Evolutionary conservation across 805 yeast species (phyloP), one percentile per base, ranked within the genome.

Genomic region (Yamadazyma kitorensis): DNA sequence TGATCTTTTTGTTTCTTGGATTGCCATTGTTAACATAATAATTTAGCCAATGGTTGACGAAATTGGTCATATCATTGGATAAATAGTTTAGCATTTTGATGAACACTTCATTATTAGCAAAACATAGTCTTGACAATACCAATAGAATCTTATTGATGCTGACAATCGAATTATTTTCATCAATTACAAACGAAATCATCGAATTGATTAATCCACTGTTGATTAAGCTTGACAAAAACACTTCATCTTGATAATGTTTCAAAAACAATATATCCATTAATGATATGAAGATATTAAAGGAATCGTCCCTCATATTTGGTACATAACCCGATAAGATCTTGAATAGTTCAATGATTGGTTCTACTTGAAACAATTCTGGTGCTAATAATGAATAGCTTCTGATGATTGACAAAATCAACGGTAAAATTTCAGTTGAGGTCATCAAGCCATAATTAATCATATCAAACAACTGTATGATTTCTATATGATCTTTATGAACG

Each of bases 381-480:
- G 67, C 47, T 14, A 77, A 38, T 14, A 85, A 55, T 0, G 79
- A 51, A 54, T 84, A 85, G 39, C 86, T 75, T 56, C 86, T 69
- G 9, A 77, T 53, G 5, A 84, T 75, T 15, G 79, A 74, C 26
- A 84, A 52, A 9, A 84, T 64, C 2, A 79, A 59, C 2, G 87
- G 83, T 26, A 85, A 57, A 9, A 84, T 76, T 54, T 85, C 95
- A 0, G 96, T 86, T 37, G 85, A 78, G 33, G 76, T 74, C 41
- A 76, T 59, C 25, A 91, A 64, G 1, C 83, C 86, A 36, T 70
- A 64, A 7, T 78, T 64, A 19, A 82, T 56, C 42, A 76, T 59
- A 6, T 74, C 75, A 42, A 82, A 70, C 12, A 73, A 47, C 12
- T 62, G 61, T 3, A 68, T 36, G 17, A 84, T 55, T 23, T 63